Percentiles rank a stretch among this genome's conserved stretches.
Conservation (phyloP, 441 rosid species). For the Brassica balearica region DNA sequence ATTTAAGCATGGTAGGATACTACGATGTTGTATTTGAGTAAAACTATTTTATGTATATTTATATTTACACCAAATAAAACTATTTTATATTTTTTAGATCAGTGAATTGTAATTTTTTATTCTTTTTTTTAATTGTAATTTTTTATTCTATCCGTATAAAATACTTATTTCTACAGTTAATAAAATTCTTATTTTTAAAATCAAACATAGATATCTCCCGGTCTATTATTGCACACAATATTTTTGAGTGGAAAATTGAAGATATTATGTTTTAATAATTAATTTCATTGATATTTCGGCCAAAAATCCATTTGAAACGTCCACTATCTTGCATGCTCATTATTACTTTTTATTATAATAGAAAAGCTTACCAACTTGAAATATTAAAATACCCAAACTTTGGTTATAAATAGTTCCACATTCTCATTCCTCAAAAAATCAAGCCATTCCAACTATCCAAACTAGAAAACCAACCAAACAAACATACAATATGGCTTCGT, state of each 20-base stretch:
- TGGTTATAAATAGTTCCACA: slow-evolving; percentile 42
- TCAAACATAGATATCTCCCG: too few relatives aligned
- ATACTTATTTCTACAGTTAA: too few relatives aligned
- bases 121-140: too few relatives aligned
- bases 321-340: slow-evolving; percentile 47
- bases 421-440: neutral
- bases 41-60: too few relatives aligned
- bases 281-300: neutral
- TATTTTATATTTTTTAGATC: too few relatives aligned
- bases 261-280: neutral
- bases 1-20: neutral
- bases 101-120: too few relatives aligned
- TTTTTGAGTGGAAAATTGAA: neutral
- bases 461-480: neutral
- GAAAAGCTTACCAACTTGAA: slow-evolving; percentile 36
- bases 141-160: too few relatives aligned
- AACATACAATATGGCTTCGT: slow-evolving; percentile 34
- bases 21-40: neutral
- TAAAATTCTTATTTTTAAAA: too few relatives aligned
- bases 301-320: neutral
- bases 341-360: neutral
- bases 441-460: slow-evolving; percentile 23
- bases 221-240: too few relatives aligned
- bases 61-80: too few relatives aligned
- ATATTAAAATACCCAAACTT: slow-evolving; percentile 34